phyloP scores from a whole-genome alignment of 2,329 filamentous ascomycete genomes.

The Hawksworthiomyces lignivorus region DNA sequence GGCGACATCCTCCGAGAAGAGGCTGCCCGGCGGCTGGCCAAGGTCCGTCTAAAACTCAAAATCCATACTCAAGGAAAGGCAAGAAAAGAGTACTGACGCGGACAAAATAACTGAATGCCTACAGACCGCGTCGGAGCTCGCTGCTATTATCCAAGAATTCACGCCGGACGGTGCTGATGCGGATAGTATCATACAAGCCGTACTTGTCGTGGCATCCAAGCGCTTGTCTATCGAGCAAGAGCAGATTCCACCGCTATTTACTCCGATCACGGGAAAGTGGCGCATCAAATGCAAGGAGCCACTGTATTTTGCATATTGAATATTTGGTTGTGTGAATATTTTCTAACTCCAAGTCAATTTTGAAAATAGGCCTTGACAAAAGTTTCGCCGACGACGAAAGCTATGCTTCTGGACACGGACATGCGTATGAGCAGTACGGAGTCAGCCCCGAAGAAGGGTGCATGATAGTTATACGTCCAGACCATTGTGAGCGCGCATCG shows the following conservation, averaged over 20 bases:
- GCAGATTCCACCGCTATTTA: constrained; percentile 48
- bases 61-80: no score
- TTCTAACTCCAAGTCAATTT: no score
- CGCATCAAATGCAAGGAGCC: constrained; percentile 26
- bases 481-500: no score
- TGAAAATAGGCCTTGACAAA: constrained; percentile 34
- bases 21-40: no score
- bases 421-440: constrained; percentile 49
- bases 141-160: constrained; percentile 8
- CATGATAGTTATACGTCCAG: no score
- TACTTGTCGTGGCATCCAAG: constrained; percentile 44
- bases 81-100: no score
- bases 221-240: constrained; percentile 41
- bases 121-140: constrained; percentile 16
- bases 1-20: no score
- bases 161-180: constrained; percentile 34
- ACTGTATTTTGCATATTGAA: not conserved
- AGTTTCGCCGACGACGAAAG: constrained; percentile 48
- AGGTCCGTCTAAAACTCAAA: no score
- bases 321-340: no score
- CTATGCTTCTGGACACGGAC: constrained; percentile 47
- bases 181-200: constrained; percentile 49
- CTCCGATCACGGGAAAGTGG: constrained; percentile 47
- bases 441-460: constrained; percentile 34
- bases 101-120: no score